Conservation (phyloP, 169 alveolate species). For the Plasmodium coatneyi region DNA sequence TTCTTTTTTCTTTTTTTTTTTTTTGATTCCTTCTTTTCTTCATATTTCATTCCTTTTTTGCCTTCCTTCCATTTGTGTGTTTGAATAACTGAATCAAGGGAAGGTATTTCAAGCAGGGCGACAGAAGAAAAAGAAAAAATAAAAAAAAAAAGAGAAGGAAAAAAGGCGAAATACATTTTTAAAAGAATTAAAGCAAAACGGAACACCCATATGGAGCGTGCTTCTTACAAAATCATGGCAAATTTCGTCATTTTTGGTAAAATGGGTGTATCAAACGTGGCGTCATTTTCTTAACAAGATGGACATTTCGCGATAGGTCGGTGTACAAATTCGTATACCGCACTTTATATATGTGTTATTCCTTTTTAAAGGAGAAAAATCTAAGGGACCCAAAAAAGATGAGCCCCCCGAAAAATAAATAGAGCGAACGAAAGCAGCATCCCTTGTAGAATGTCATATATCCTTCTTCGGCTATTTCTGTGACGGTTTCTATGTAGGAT, state of each 20-base stretch:
- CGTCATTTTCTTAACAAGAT: background rate
- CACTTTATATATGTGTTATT: background rate
- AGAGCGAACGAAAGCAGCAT: constrained; percentile 31
- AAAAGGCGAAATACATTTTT: background rate
- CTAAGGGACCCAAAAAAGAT: constrained; percentile 59
- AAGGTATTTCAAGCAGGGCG: no score
- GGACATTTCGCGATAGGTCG: background rate
- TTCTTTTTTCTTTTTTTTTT: no score
- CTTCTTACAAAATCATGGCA: background rate
- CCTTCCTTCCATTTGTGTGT: no score
- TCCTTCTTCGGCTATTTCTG: constrained; percentile 46
- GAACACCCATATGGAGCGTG: background rate
- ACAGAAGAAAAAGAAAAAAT: background rate
- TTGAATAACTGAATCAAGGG: no score
- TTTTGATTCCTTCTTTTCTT: no score
- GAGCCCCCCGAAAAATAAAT: constrained; percentile 58
- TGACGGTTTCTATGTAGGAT: constrained; percentile 17
- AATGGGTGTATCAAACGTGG: background rate
- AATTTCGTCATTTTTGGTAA: background rate
- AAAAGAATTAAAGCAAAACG: background rate
- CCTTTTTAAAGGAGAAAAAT: constrained; percentile 45
- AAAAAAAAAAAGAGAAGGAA: background rate
- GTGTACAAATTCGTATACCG: background rate
- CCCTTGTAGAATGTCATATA: constrained; percentile 54
- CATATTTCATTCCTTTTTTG: no score